Evolutionary conservation across 164 flowering plant species (phyloP), one percentile per base, ranked within the genome.

Genomic region (Macadamia integrifolia): DNA sequence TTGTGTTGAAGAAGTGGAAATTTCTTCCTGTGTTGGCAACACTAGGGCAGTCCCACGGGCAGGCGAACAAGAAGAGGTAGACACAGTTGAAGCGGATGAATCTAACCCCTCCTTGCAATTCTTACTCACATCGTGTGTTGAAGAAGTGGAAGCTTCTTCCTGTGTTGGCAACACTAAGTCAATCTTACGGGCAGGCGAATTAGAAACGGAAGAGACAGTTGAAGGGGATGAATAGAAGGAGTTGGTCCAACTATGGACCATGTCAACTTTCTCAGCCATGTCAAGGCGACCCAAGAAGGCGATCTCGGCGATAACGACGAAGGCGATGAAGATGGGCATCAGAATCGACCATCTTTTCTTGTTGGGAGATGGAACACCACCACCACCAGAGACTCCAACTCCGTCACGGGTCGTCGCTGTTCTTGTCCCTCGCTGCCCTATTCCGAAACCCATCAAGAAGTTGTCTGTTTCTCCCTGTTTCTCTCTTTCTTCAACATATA

Each of bases 21-120:
- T 55, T 28, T 49, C 75, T 44, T 58, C 78, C 1, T 60, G 69
- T 2, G 17, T 29, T 12, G 35, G 63, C 53, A 31, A 30, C 17
- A 23, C 23, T 23, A 23, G 23, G 23, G 18, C 43, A 8, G 58
- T 7, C 29, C 73, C 61, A 48, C 62, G 40, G 6, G 66, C 30
- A 13, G 69, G 2, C 1, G 58, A 48, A 60, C 67, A 62, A 3
- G 72, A 32, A 9, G 66, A 44, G 44, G 71, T 58, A 35, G 66
- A 43, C 9, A 43, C 48, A 6, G 55, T 50, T 6, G 55, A 65
- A 15, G 69, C 50, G 49, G 49, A 71, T 23, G 23, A 23, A 23
- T 85, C 96, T 80, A 92, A 77, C 97, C 94, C 90, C 64, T 81
- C 81, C 78, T 89, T 88, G 49, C 99, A 94, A 31, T 72, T 66